Conservation (phyloP, 345 rosid genomes). For the Microthlaspi erraticum region DNA sequence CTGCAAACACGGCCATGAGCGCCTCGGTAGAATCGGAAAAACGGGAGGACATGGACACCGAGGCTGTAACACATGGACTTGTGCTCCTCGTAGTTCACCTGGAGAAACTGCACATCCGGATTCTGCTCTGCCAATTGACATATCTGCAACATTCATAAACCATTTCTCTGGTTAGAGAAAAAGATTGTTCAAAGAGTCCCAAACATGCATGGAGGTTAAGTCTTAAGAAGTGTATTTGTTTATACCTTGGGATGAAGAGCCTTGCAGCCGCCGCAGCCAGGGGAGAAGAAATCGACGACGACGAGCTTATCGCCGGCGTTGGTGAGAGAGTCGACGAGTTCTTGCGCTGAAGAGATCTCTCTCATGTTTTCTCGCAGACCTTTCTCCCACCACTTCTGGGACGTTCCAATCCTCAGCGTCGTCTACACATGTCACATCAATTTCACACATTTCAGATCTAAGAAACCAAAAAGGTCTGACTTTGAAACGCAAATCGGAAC, state of each 20-base stretch:
- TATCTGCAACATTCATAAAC: slow-evolving; percentile 50
- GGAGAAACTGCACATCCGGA: slow-evolving; percentile 81
- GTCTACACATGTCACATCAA: slow-evolving; percentile 36
- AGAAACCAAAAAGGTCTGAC: not conserved
- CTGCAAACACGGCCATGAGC: slow-evolving; percentile 92
- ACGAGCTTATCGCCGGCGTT: slow-evolving; percentile 86
- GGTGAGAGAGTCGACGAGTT: slow-evolving; percentile 70
- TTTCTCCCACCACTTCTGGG: slow-evolving; percentile 92
- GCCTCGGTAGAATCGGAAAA: slow-evolving; percentile 87
- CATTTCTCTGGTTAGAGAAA: not conserved
- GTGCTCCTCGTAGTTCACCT: slow-evolving; percentile 89
- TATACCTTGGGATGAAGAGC: slow-evolving; percentile 95
- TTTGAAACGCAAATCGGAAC: not conserved
- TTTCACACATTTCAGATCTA: slow-evolving; percentile 31
- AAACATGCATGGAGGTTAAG: too few relatives aligned
- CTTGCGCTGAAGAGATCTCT: slow-evolving; percentile 84
- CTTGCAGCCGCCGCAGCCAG: slow-evolving; percentile 97
- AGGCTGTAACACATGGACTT: slow-evolving; percentile 97
- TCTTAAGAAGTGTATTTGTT: not conserved
- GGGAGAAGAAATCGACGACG: slow-evolving; percentile 90
- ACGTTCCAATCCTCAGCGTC: slow-evolving; percentile 61
- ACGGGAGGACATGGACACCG: slow-evolving; percentile 88
- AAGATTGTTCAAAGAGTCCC: not conserved
- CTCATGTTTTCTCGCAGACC: slow-evolving; percentile 80
- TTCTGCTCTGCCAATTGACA: slow-evolving; percentile 86